phyloP scores from a whole-genome alignment of 1,284 basidiomycete genomes.

The Schizopora paradoxa region DNA sequence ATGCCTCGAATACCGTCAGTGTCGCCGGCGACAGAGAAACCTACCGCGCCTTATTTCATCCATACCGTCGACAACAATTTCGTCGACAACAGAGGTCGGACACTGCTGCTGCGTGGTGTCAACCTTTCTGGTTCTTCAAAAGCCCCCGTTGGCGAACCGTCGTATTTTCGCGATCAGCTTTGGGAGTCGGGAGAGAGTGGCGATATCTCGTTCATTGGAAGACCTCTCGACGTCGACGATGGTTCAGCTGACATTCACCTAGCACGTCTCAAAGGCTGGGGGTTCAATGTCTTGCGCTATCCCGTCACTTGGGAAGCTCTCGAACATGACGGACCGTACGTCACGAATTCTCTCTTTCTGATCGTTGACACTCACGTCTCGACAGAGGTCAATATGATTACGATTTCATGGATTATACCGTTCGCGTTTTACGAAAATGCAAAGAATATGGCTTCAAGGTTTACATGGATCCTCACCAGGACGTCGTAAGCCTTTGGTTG shows the following conservation, averaged over 20 bases:
- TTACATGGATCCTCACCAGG: conserved; percentile 96
- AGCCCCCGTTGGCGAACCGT: conserved; percentile 69
- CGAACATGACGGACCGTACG: conserved; percentile 92
- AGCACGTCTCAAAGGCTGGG: conserved; percentile 83
- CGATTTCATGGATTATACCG: conserved; percentile 89
- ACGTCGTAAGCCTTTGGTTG: conserved; percentile 66
- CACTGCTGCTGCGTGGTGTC: conserved; percentile 84
- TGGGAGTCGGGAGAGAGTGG: conserved; percentile 84
- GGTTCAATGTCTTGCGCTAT: conserved; percentile 91
- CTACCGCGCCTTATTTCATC: conserved; percentile 48
- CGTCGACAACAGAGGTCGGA: conserved; percentile 79
- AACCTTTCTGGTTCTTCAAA: conserved; percentile 91
- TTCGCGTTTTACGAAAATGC: conserved; percentile 83
- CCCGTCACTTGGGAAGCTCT: conserved; percentile 93
- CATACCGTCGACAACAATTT: conserved; percentile 74
- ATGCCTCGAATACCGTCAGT: conserved; percentile 57
- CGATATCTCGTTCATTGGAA: conserved; percentile 65
- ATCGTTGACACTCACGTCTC: conserved; percentile 1
- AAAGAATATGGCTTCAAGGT: conserved; percentile 94
- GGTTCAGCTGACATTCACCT: conserved; percentile 88
- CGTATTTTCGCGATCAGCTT: conserved; percentile 69
- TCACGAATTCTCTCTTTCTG: conserved; percentile 22
- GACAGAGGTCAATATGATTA: conserved; percentile 83
- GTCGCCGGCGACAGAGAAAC: conserved; percentile 66
- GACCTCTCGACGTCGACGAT: conserved; percentile 79